Evolutionary conservation across 2,329 filamentous ascomycete species (phyloP).

Genomic region (Exserohilum turcica): DNA sequence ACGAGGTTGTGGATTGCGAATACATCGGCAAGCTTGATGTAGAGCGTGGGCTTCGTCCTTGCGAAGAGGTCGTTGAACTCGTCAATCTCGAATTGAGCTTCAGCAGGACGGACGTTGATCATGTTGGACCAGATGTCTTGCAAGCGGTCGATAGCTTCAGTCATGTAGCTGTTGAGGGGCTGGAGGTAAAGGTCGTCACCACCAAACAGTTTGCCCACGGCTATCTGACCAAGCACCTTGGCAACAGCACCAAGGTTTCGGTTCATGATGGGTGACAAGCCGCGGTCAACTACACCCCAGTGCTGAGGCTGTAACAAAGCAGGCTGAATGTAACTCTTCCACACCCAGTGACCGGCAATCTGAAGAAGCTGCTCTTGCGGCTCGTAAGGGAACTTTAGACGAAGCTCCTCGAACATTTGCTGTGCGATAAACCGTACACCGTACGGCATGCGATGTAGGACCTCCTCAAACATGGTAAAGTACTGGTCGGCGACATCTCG

Average conservation of each 20-base stretch:
- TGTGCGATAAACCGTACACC: conserved; percentile 86
- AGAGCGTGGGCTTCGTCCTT: conserved; percentile 95
- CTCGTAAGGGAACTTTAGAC: conserved; percentile 78
- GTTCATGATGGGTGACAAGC: conserved; percentile 88
- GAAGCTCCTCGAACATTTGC: conserved; percentile 81
- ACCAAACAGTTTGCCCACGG: conserved; percentile 86
- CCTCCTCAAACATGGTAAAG: conserved; percentile 79
- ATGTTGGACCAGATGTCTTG: conserved; percentile 75
- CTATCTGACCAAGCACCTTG: conserved; percentile 88
- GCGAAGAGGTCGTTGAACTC: conserved; percentile 98
- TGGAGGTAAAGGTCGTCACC: conserved; percentile 95
- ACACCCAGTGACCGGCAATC: conserved; percentile 87
- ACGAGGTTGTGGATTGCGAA: conserved; percentile 94
- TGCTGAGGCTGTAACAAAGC: conserved; percentile 89
- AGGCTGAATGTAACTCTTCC: conserved; percentile 91
- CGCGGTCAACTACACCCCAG: conserved; percentile 88
- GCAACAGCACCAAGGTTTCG: conserved; percentile 87
- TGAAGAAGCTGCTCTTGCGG: conserved; percentile 78
- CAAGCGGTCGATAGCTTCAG: conserved; percentile 80
- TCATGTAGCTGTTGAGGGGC: conserved; percentile 89
- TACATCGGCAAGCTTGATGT: conserved; percentile 98
- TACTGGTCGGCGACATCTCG: conserved; percentile 94
- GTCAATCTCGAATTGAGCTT: conserved; percentile 95
- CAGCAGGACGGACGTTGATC: conserved; percentile 83
- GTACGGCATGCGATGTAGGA: conserved; percentile 87